Evolutionary conservation across 345 rosid genomes (phyloP), one percentile per base, ranked within the genome.

Genomic region (Dimocarpus longan): DNA sequence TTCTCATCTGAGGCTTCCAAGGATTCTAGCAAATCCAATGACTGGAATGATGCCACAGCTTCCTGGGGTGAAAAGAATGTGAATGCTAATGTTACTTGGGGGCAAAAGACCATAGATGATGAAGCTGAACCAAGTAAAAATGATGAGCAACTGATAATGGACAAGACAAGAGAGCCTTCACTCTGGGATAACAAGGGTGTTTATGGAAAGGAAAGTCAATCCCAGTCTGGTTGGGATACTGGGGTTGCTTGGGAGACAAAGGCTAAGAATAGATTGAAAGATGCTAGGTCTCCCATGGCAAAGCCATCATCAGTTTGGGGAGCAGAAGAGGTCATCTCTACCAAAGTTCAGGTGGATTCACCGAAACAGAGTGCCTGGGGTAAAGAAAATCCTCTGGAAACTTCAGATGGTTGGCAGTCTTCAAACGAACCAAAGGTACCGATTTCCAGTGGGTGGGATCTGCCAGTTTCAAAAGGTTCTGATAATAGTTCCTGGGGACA

Each of bases 171-270:
- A 60, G 65, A 60, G 65, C 65, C 65, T 22, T 60, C 65, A 21
- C 5, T 60, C 16, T 60, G 65, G 65, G 65, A 60, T 60, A 21
- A 60, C 8, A 44, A 75, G 21, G 13, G 6, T 21, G 0, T 46
- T 42, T 11, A 13, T 19, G 52, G 52, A 68, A 42, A 42, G 28
- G 50, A 43, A 39, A 68, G 52, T 68, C 28, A 68, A 19, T 42
- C 52, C 5, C 44, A 18, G 24, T 19, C 70, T 26, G 67, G 77
- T 48, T 72, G 76, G 74, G 79, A 79, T 44, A 72, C 79, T 57
- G 22, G 64, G 62, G 52, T 65, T 66, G 78, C 66, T 73, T 86
- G 87, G 87, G 81, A 60, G 60, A 69, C 83, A 70, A 78, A 75
- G 44, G 70, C 44, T 63, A 52, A 63, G 66, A 28, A 66, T 70